Conservation (phyloP, 495 filamentous ascomycete genomes). For the Gamarada debralockiae region DNA sequence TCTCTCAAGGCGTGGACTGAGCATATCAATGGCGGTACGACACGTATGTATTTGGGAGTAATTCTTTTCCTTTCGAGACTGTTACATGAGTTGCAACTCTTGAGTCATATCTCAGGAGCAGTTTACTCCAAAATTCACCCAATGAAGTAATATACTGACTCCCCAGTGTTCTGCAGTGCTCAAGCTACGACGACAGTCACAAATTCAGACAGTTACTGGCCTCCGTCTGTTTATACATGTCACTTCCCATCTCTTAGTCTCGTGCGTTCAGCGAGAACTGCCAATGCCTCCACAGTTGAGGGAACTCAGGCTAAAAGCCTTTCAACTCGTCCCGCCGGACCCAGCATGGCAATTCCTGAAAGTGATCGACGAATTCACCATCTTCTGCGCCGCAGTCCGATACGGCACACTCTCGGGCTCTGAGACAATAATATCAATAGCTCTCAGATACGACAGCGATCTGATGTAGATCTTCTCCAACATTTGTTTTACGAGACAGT, state of each 20-base stretch:
- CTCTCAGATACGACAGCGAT: slow-evolving; percentile 46
- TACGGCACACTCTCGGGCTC: slow-evolving; percentile 32
- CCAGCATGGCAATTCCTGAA: slow-evolving; percentile 28
- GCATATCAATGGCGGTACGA: slow-evolving; percentile 55
- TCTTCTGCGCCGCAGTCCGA: slow-evolving; percentile 42
- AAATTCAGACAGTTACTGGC: slow-evolving; percentile 47
- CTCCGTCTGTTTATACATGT: slow-evolving; percentile 54
- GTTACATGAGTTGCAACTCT: too few relatives aligned
- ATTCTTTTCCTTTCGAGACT: too few relatives aligned
- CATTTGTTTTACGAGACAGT: slow-evolving; percentile 34
- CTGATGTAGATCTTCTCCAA: slow-evolving; percentile 38
- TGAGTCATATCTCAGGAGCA: too few relatives aligned
- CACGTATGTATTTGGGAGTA: too few relatives aligned
- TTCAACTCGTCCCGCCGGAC: slow-evolving; percentile 9
- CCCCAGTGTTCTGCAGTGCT: too few relatives aligned
- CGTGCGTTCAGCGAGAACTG: slow-evolving; percentile 32
- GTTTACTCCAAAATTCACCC: too few relatives aligned
- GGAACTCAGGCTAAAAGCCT: slow-evolving; percentile 30
- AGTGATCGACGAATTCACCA: slow-evolving; percentile 36
- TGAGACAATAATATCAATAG: slow-evolving; percentile 38
- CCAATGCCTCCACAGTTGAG: slow-evolving; percentile 33
- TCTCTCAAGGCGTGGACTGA: slow-evolving; percentile 52
- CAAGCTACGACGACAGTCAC: slow-evolving; percentile 48
- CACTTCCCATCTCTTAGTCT: slow-evolving; percentile 38
- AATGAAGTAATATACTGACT: too few relatives aligned